Percentiles rank a stretch among this genome's conserved stretches.
phyloP scores from a whole-genome alignment of 2,329 filamentous ascomycete species.

The Anthostomella pinea region DNA sequence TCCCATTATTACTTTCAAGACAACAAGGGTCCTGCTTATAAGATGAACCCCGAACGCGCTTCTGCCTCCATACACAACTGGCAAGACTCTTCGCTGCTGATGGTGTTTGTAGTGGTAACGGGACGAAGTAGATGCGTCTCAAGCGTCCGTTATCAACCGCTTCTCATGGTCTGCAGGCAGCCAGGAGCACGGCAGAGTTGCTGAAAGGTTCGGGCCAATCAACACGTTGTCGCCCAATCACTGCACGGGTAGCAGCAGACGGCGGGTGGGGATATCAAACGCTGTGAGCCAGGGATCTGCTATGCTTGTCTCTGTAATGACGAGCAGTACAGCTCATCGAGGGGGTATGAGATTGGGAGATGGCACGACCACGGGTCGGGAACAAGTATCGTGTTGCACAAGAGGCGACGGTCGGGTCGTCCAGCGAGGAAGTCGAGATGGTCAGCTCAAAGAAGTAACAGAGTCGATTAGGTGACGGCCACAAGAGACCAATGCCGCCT shows the following conservation, averaged over 20 bases:
- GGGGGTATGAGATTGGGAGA: too few species aligned
- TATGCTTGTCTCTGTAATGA: too few species aligned
- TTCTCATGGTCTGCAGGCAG: slow-evolving; percentile 20
- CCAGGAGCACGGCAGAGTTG: slow-evolving; percentile 12
- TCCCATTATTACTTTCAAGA: slow-evolving; percentile 44
- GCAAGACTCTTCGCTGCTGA: slow-evolving; percentile 11
- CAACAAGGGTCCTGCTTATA: too few species aligned
- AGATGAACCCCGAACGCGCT: too few species aligned
- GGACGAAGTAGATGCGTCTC: slow-evolving; percentile 11
- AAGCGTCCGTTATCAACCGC: slow-evolving; percentile 13
- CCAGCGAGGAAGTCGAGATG: too few species aligned
- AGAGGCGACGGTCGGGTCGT: too few species aligned
- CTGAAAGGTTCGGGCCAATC: slow-evolving; percentile 15
- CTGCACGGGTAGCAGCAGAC: slow-evolving; percentile 20
- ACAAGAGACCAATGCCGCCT: too few species aligned
- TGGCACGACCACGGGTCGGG: too few species aligned
- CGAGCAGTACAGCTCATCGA: too few species aligned
- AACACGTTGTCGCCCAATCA: slow-evolving; percentile 6
- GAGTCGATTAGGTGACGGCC: too few species aligned
- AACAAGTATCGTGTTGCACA: too few species aligned
- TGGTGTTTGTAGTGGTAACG: slow-evolving; percentile 15
- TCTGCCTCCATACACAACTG: slow-evolving; percentile 21
- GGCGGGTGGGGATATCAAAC: slow-evolving; percentile 15
- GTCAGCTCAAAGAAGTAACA: too few species aligned
- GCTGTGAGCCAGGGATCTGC: neutral